Percentiles rank a stretch among this genome's conserved stretches.
Evolutionary conservation across 331 rosid genomes (phyloP).

Genomic region (Dryas integrifolia): DNA sequence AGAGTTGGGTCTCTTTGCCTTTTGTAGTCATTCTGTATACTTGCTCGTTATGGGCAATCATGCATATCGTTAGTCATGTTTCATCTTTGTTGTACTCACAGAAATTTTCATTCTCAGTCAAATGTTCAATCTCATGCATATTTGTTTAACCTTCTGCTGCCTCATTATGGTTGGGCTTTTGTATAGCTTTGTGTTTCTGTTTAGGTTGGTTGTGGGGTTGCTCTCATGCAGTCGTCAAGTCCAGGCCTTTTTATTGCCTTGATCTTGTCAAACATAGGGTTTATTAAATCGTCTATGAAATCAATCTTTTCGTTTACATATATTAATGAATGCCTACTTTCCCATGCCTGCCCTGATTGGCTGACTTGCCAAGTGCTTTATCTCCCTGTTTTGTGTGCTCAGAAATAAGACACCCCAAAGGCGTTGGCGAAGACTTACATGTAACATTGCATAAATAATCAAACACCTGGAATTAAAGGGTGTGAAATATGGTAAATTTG

Average conservation of each 20-base stretch:
- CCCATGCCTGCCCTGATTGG: too few relatives aligned
- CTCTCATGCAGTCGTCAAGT: background rate
- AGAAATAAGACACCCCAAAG: too few relatives aligned
- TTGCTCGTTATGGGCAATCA: constrained; percentile 26
- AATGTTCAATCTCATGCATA: constrained; percentile 26
- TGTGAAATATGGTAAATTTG: too few relatives aligned
- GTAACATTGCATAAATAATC: too few relatives aligned
- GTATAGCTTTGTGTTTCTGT: background rate
- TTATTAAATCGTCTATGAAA: background rate
- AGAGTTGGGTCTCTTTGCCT: constrained; percentile 25
- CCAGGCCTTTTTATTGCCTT: background rate
- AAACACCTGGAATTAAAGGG: too few relatives aligned
- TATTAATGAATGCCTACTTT: background rate
- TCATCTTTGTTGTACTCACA: constrained; percentile 23
- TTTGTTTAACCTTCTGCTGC: background rate
- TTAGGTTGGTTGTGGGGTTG: background rate
- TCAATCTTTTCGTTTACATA: background rate
- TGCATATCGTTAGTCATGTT: constrained; percentile 28
- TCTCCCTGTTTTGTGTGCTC: too few relatives aligned
- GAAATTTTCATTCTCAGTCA: constrained; percentile 11
- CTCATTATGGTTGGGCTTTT: background rate
- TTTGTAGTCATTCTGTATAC: constrained; percentile 33
- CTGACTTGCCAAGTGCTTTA: too few relatives aligned
- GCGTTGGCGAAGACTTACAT: too few relatives aligned
- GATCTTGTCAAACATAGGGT: background rate